phyloP scores from a whole-genome alignment of 1,284 basidiomycete species.

The Rhodofomes roseus region DNA sequence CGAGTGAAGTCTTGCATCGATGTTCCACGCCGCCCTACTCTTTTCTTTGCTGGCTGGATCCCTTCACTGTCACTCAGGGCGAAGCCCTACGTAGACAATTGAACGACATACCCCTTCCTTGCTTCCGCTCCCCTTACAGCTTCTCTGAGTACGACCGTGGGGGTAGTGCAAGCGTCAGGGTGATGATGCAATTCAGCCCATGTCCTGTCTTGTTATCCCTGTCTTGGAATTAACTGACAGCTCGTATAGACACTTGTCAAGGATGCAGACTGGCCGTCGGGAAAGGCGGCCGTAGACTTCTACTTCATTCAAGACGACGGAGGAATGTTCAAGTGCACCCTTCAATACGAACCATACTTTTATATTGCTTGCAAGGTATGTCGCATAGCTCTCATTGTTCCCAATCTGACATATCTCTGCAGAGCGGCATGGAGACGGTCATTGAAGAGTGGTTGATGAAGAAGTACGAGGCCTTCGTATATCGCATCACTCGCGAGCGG shows the following conservation, averaged over 20 bases:
- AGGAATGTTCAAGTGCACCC: slow-evolving; percentile 92
- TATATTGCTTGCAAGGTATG: slow-evolving; percentile 85
- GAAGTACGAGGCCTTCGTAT: slow-evolving; percentile 86
- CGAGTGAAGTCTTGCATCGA: too few relatives aligned
- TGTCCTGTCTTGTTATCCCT: too few relatives aligned
- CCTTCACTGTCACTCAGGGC: too few relatives aligned
- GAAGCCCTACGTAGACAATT: too few relatives aligned
- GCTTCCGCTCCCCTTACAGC: too few relatives aligned
- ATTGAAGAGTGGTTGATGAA: slow-evolving; percentile 97
- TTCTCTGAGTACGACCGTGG: too few relatives aligned
- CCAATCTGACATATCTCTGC: slow-evolving; percentile 2
- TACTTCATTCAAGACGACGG: slow-evolving; percentile 99
- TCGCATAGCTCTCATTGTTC: background rate
- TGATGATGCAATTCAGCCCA: too few relatives aligned
- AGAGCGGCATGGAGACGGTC: slow-evolving; percentile 85
- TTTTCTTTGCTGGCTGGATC: too few relatives aligned
- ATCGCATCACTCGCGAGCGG: slow-evolving; percentile 72
- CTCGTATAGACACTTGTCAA: slow-evolving; percentile 72
- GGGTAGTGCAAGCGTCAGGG: too few relatives aligned
- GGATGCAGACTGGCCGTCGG: slow-evolving; percentile 77
- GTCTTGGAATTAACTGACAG: too few relatives aligned
- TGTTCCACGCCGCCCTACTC: too few relatives aligned
- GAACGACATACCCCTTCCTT: too few relatives aligned
- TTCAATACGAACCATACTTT: slow-evolving; percentile 95
- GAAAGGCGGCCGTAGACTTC: slow-evolving; percentile 90